A percentile compares a stretch with the other conserved stretches of the same genome.
Conservation (phyloP, 108 stramenopile species). For the Cyclostephanos tholiformis region DNA sequence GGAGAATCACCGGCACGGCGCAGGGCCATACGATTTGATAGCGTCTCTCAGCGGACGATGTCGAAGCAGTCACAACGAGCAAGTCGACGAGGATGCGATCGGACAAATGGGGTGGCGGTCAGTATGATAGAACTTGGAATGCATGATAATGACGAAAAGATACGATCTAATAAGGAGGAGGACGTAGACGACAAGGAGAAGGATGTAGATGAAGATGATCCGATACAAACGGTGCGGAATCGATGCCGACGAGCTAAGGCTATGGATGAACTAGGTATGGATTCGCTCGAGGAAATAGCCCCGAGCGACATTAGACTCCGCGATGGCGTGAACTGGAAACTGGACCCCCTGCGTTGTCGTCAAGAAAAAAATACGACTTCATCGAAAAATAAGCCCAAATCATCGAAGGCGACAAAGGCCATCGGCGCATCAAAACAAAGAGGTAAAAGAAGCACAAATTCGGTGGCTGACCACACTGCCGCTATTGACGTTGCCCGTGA, state of each 20-base stretch:
- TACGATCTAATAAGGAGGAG: not conserved
- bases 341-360: constrained; percentile 41
- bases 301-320: constrained; percentile 43
- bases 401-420: not conserved
- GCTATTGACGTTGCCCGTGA: not conserved
- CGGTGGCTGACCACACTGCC: not conserved
- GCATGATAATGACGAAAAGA: not conserved
- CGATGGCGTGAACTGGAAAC: constrained; percentile 37
- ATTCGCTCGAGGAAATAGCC: constrained; percentile 47
- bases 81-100: not conserved
- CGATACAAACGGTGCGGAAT: constrained; percentile 48
- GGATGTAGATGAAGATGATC: constrained; percentile 17
- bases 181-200: too few relatives aligned
- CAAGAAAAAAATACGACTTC: constrained; percentile 19
- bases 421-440: constrained; percentile 1
- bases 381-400: not conserved
- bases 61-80: not conserved
- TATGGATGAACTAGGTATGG: constrained; percentile 27
- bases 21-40: constrained; percentile 34
- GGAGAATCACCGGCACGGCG: constrained; percentile 31
- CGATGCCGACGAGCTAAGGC: constrained; percentile 36
- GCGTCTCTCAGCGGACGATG: constrained; percentile 8
- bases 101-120: not conserved
- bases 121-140: constrained; percentile 22
- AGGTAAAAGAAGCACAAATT: constrained; percentile 4